phyloP scores from a whole-genome alignment of 345 rosid genomes.

The Gossypium stocksii region DNA sequence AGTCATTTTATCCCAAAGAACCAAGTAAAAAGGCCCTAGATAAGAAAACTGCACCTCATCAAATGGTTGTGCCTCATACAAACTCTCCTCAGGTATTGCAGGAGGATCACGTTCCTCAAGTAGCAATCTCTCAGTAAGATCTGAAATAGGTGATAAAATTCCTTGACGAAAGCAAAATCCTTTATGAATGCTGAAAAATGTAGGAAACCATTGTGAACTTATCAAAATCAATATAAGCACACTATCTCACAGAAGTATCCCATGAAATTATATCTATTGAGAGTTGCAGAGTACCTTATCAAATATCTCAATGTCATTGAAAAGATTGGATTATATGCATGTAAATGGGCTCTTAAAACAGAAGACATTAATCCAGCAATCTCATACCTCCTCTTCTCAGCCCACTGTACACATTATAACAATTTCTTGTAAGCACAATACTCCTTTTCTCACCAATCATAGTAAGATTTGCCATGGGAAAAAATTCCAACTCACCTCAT shows the following conservation, averaged over 20 bases:
- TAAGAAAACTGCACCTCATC: constrained; percentile 59
- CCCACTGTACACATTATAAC: constrained; percentile 60
- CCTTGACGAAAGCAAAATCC: constrained; percentile 81
- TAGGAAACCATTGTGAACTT: constrained; percentile 4
- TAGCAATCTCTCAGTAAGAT: constrained; percentile 80
- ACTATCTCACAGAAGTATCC: background rate
- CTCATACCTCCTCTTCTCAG: constrained; percentile 78
- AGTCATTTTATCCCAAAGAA: constrained; percentile 2
- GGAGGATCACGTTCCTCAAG: constrained; percentile 85
- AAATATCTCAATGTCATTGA: constrained; percentile 83
- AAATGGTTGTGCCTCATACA: constrained; percentile 80
- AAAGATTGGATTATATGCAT: constrained; percentile 78
- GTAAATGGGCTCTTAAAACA: constrained; percentile 80
- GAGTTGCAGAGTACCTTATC: constrained; percentile 47
- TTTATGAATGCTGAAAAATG: constrained; percentile 67
- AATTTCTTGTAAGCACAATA: background rate
- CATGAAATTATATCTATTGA: background rate
- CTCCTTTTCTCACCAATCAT: background rate
- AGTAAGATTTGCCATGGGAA: background rate
- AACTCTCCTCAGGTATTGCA: constrained; percentile 63
- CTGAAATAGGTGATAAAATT: constrained; percentile 72
- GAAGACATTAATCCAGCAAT: constrained; percentile 91
- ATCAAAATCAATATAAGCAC: constrained; percentile 1
- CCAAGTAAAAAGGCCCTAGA: background rate
- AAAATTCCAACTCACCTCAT: constrained; percentile 51